Base-by-base conservation (phyloP, 257 asterid genomes). In the Solanum microdontum region DNA sequence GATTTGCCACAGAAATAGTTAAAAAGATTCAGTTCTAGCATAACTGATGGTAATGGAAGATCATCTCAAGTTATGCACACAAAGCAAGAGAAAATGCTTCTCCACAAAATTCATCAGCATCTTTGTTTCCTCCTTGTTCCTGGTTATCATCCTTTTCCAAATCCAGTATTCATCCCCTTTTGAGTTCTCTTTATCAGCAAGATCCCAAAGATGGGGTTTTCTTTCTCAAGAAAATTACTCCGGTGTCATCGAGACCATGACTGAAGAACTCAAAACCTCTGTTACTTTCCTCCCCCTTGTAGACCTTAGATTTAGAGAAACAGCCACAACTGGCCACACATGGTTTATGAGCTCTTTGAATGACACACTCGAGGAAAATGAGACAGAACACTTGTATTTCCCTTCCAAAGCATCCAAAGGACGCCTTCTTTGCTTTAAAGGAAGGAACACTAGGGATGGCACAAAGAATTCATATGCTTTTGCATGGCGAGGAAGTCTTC, bases 321-420 rank as follows among this genome's bases (percentile, higher is more conserved):
- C 88, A 11, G 84, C 91, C 24, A 77, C 76, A 88, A n/a, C 68
- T 2, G 91, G 93, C 3, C 85, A 91, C 21, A 77, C 91, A 30
- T 91, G 93, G 91, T 89, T 88, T 89, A 87, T 91, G 89, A 89
- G 91, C 85, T 89, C 92, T 3, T 24, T 91, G 72, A 83, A 89
- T 4, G 91, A 91, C 58, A 86, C 89, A 4, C 40, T 19, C 6
- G 87, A 88, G 62, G 74, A 88, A 66, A 84, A 89, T 51, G 93
- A 89, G 82, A 73, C 93, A 23, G 87, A 87, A 45, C 70, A 84
- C 82, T 7, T 91, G 76, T 86, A 86, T 73, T 89, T 91, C 87
- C 93, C 93, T 36, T 91, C 91, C 14, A 62, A 87, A 32, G 89
- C 83, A 21, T 87, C 92, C 26, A 82, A 40, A 15, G 91, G 89